Evolutionary conservation across 805 yeast species (phyloP), one percentile per base, ranked within the genome.

Genomic region (Zygoascus flipseniorum): DNA sequence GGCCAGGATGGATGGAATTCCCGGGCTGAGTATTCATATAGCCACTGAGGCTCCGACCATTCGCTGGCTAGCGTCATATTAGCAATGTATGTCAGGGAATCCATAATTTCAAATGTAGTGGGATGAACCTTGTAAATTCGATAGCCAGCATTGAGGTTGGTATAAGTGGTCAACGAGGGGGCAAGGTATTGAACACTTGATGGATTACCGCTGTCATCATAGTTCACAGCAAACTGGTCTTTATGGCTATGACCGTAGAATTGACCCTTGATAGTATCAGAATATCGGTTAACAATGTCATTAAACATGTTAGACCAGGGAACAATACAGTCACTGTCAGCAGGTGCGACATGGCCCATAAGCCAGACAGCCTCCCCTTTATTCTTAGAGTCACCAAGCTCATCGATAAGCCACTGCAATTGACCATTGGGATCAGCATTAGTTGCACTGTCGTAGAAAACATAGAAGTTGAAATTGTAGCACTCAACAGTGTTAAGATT

Each of bases 401-500:
- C 47, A 26, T 23, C 23, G 14, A 44, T 23, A 44, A 44, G 31
- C 47, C 47, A 44, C 20, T 44, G 47, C 4, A 44, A 28, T 10
- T 44, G 47, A 23, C 47, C 47, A 44, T 44, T 44, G 16, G 47
- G 47, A 44, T 44, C 47, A 23, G 20, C 20, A 26, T 44, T 28
- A 26, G 16, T 44, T 26, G 10, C 47, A 26, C 13, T 26, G 10
- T 44, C 26, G 47, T 44, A 44, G 26, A 44, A 44, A 13, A 44
- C 32, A 14, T 44, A 44, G 23, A 44, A 44, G 47, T 44, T 44
- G 32, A 26, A 31, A 5, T 5, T 44, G 18, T 44, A 44, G 47
- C 47, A 44, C 16, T 44, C 47, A 20, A 49, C 52, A 19, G 52
- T 49, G 28, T 49, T 49, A 14, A 39, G 31, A 20, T 43, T 39